These are phyloP conservation scores for Dipteronia sinensis DNA, from an alignment of 345 rosid species.

Conservation along the genomic window DNA sequence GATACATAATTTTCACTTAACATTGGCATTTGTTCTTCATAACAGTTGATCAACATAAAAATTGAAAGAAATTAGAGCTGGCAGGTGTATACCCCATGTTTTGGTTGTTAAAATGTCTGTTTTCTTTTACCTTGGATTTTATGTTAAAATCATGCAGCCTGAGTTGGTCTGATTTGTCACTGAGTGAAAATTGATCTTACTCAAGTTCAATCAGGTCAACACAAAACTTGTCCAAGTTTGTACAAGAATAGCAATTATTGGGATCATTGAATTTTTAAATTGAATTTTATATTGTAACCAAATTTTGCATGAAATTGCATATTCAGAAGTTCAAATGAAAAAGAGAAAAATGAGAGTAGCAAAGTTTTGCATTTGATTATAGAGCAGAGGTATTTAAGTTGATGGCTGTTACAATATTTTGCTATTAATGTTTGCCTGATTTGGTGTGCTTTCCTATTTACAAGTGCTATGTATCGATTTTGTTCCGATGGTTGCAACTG, in stretches of 20 bases:
- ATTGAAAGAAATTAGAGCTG: not conserved
- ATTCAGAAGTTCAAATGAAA: not conserved
- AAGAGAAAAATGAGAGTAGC: not conserved
- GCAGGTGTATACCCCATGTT: not conserved
- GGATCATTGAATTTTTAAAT: not conserved
- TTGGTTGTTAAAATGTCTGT: not conserved
- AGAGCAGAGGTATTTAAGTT: not conserved
- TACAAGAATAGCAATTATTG: not conserved
- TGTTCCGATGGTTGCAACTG: not conserved
- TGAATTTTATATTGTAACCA: not conserved
- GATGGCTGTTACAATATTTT: not conserved
- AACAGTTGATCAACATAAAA: not conserved
- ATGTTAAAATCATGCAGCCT: not conserved
- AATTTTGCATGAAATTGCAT: not conserved
- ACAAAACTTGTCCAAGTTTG: not conserved
- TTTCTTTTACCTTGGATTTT: not conserved
- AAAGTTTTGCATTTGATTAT: not conserved
- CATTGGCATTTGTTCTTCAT: not conserved
- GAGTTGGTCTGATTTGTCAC: conserved; percentile 4
- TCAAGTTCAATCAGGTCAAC: not conserved
- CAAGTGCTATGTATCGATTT: not conserved
- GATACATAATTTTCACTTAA: conserved; percentile 3
- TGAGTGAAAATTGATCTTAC: not conserved
- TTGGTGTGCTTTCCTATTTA: not conserved
- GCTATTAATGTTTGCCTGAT: not conserved